phyloP scores from a whole-genome alignment of 139 green algal species.

The Ulvella scutata region DNA sequence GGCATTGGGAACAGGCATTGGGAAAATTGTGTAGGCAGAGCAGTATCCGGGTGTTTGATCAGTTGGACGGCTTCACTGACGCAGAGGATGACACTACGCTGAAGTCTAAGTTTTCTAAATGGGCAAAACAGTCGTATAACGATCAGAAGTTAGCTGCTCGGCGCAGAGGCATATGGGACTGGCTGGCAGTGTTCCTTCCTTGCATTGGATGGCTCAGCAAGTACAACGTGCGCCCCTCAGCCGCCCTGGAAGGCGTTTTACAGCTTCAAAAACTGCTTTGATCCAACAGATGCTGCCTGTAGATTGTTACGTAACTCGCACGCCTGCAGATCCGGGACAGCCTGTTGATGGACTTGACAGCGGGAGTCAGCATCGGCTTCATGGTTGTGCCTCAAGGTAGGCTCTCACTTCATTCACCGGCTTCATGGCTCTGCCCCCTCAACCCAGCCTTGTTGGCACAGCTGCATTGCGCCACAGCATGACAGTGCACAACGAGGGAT shows the following conservation, averaged over 20 bases:
- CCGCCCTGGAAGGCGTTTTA: too few relatives aligned
- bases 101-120: background rate
- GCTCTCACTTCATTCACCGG: background rate
- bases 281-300: too few relatives aligned
- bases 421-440: background rate
- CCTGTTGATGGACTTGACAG: conserved; percentile 37
- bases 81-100: background rate
- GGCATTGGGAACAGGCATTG: too few relatives aligned
- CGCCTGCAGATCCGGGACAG: background rate
- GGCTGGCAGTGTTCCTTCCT: conserved; percentile 29
- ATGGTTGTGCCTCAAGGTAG: conserved; percentile 56
- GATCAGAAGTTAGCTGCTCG: background rate
- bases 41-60: background rate
- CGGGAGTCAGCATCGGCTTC: conserved; percentile 51
- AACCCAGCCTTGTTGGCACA: background rate
- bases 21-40: too few relatives aligned
- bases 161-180: conserved; percentile 9
- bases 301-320: too few relatives aligned
- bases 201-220: conserved; percentile 37
- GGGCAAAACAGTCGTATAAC: background rate
- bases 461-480: background rate
- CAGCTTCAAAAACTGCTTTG: too few relatives aligned
- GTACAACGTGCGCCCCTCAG: conserved; percentile 37
- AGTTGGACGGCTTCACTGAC: background rate
- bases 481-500: background rate